A percentile compares a stretch with the other conserved stretches of the same genome.
Conservation (phyloP, 352 stramenopile species). For the Globisporangium cederbergense region DNA sequence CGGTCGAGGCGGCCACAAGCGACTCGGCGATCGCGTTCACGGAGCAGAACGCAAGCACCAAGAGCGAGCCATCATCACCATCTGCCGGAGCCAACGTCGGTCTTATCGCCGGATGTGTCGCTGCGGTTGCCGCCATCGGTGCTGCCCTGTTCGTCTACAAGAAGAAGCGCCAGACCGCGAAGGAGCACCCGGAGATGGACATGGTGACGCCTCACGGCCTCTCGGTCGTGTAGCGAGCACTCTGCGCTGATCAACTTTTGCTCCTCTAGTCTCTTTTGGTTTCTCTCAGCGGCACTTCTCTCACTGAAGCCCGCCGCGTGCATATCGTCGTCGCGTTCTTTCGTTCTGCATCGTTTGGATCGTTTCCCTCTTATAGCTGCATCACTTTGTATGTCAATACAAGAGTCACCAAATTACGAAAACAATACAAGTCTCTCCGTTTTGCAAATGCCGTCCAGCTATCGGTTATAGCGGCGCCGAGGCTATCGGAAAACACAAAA, state of each 20-base stretch:
- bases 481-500: no score
- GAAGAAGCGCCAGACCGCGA: not conserved
- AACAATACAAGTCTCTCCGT: not conserved
- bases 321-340: not conserved
- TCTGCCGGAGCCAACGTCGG: not conserved
- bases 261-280: not conserved
- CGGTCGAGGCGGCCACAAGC: not conserved
- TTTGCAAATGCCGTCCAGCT: not conserved
- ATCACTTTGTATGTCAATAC: not conserved
- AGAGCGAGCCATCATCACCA: not conserved
- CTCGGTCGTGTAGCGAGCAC: constrained; percentile 2
- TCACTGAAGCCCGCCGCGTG: not conserved
- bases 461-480: no score
- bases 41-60: not conserved
- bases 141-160: constrained; percentile 4
- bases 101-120: not conserved
- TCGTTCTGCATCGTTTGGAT: not conserved
- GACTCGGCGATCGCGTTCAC: not conserved
- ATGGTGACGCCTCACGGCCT: not conserved
- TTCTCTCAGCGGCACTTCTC: not conserved
- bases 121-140: constrained; percentile 1
- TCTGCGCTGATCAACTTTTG: not conserved
- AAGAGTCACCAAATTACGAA: not conserved
- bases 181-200: not conserved
- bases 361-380: not conserved